A percentile compares a stretch with the other conserved stretches of the same genome.
Evolutionary conservation across 257 asterid genomes (phyloP).

Genomic region (Cruciata laevipes): DNA sequence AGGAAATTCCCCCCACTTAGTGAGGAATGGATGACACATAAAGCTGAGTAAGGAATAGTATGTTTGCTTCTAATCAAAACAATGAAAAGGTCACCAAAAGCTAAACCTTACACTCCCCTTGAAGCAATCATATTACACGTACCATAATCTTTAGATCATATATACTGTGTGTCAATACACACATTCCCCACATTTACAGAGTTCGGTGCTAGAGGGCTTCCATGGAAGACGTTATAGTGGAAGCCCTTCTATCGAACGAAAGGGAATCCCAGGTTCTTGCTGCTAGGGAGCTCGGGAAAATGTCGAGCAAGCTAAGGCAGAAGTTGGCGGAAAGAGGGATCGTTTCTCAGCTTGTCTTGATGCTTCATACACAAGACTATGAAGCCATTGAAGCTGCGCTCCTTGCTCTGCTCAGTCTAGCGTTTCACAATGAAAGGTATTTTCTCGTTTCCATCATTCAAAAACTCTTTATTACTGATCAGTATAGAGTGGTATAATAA

Average conservation of each 20-base stretch:
- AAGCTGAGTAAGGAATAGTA: slow-evolving; percentile 37
- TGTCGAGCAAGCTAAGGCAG: slow-evolving; percentile 43
- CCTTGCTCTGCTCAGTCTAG: slow-evolving; percentile 61
- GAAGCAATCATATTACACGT: slow-evolving; percentile 43
- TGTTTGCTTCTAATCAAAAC: slow-evolving; percentile 70
- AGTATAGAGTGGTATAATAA: not conserved
- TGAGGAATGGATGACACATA: slow-evolving; percentile 10
- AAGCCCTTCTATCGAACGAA: slow-evolving; percentile 61
- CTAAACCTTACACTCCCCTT: slow-evolving; percentile 44
- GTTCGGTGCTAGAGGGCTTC: slow-evolving; percentile 26
- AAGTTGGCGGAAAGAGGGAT: slow-evolving; percentile 46
- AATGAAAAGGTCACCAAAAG: slow-evolving; percentile 28
- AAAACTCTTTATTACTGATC: not conserved
- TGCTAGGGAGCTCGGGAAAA: slow-evolving; percentile 48
- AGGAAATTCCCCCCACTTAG: slow-evolving; percentile 15
- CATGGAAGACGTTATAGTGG: slow-evolving; percentile 46
- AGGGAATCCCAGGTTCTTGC: slow-evolving; percentile 42
- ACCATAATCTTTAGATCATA: not conserved
- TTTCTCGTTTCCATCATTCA: not conserved
- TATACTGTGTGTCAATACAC: not conserved
- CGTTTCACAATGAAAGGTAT: slow-evolving; percentile 72
- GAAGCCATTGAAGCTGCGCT: slow-evolving; percentile 66
- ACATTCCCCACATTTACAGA: slow-evolving; percentile 7
- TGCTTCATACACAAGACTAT: slow-evolving; percentile 49
- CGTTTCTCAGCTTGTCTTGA: slow-evolving; percentile 41